Percentiles rank a stretch among this genome's conserved stretches.
Evolutionary conservation across 305 asterid genomes (phyloP).

Genomic region (Vinca major): DNA sequence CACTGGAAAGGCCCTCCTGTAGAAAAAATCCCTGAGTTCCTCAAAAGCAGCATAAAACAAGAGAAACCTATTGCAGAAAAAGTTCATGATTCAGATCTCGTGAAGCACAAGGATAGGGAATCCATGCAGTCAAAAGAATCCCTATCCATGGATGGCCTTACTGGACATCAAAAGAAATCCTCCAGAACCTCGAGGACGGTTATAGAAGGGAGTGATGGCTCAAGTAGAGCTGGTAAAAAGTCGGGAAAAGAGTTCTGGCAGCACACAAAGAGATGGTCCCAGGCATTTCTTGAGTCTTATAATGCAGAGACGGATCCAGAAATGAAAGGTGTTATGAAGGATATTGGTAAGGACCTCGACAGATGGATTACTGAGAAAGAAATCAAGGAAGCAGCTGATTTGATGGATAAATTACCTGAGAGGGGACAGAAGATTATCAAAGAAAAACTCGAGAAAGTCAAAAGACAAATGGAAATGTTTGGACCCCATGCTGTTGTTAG

Average conservation of each 20-base stretch:
- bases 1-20: conserved; percentile 83
- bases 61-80: conserved; percentile 38
- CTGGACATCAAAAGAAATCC: conserved; percentile 21
- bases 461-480: conserved; percentile 79
- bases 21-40: conserved; percentile 57
- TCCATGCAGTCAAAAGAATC: conserved; percentile 29
- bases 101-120: conserved; percentile 26
- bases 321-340: conserved; percentile 64
- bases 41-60: conserved; percentile 39
- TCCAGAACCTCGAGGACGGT: conserved; percentile 45
- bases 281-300: conserved; percentile 66
- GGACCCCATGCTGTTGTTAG: conserved; percentile 95
- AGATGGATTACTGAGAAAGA: conserved; percentile 95
- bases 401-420: conserved; percentile 67
- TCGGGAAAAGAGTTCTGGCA: conserved; percentile 88
- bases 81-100: conserved; percentile 26
- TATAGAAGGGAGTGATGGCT: conserved; percentile 86
- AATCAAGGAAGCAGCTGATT: conserved; percentile 73
- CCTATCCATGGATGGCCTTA: conserved; percentile 26
- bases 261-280: conserved; percentile 95
- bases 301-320: conserved; percentile 83
- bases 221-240: conserved; percentile 61
- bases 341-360: conserved; percentile 85
- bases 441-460: conserved; percentile 69
- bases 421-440: conserved; percentile 47